A percentile compares a stretch with the other conserved stretches of the same genome.
phyloP scores from a whole-genome alignment of 495 filamentous ascomycete genomes.

The Bathelium albidoporum region DNA sequence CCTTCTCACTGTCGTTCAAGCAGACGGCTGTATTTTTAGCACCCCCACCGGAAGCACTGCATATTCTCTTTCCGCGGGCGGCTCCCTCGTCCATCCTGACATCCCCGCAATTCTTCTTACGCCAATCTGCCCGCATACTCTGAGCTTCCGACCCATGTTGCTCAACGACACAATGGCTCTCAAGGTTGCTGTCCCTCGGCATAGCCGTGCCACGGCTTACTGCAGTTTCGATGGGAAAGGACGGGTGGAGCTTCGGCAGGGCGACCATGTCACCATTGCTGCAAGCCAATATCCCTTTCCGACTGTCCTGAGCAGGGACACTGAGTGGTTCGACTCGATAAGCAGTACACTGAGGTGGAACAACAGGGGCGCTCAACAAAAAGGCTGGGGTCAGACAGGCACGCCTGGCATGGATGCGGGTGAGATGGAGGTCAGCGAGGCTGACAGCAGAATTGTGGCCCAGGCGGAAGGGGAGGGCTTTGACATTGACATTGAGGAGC shows the following conservation, averaged over 20 bases:
- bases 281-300: conserved; percentile 94
- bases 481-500: conserved; percentile 2
- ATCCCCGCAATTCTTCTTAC: conserved; percentile 96
- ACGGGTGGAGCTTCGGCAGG: conserved; percentile 78
- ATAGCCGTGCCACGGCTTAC: conserved; percentile 83
- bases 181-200: conserved; percentile 71
- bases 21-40: conserved; percentile 93
- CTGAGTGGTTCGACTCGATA: conserved; percentile 92
- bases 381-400: conserved; percentile 46
- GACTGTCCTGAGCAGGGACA: conserved; percentile 64
- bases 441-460: background rate
- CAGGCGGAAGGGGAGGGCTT: background rate
- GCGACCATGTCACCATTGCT: conserved; percentile 89
- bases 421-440: background rate
- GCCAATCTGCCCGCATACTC: conserved; percentile 92
- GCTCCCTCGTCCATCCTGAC: conserved; percentile 90
- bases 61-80: conserved; percentile 91
- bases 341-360: conserved; percentile 89
- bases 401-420: background rate
- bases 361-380: conserved; percentile 73
- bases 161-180: conserved; percentile 89
- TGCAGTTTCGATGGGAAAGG: conserved; percentile 95
- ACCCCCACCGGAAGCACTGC: conserved; percentile 88
- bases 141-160: conserved; percentile 97
- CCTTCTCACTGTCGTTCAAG: conserved; percentile 86